Conservation (phyloP, 176 grass and related monocot genomes). For the Carex myosuroides region DNA sequence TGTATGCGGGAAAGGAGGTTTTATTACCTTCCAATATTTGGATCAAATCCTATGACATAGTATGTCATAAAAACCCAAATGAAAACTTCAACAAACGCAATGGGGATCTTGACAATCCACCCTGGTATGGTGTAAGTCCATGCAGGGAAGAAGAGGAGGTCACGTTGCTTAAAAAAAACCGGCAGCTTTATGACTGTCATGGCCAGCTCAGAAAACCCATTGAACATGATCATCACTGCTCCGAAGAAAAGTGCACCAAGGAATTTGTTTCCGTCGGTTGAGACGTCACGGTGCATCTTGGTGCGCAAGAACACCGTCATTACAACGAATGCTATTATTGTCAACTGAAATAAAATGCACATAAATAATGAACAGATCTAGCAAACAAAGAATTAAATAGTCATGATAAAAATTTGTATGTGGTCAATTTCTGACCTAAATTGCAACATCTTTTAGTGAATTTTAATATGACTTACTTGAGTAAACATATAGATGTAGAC, state of each 20-base stretch:
- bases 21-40: conserved; percentile 62
- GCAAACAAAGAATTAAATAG: neutral
- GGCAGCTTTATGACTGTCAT: conserved; percentile 62
- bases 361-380: neutral
- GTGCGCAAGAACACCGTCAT: conserved; percentile 83
- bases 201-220: conserved; percentile 66
- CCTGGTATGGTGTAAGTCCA: conserved; percentile 75
- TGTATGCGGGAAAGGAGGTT: neutral
- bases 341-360: conserved; percentile 31
- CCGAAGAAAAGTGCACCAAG: conserved; percentile 57
- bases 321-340: conserved; percentile 37
- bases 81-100: conserved; percentile 56
- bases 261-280: conserved; percentile 33
- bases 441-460: neutral
- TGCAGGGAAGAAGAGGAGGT: conserved; percentile 83
- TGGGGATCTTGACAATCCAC: conserved; percentile 80
- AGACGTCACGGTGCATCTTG: conserved; percentile 42
- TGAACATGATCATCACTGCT: conserved; percentile 70
- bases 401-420: neutral
- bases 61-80: conserved; percentile 69
- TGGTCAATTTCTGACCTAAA: neutral
- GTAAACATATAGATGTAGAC: conserved; percentile 12
- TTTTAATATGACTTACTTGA: neutral
- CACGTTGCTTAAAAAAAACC: conserved; percentile 90
- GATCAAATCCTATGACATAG: conserved; percentile 85